phyloP scores from a whole-genome alignment of 2,329 filamentous ascomycete genomes.

The Claviceps capensis region DNA sequence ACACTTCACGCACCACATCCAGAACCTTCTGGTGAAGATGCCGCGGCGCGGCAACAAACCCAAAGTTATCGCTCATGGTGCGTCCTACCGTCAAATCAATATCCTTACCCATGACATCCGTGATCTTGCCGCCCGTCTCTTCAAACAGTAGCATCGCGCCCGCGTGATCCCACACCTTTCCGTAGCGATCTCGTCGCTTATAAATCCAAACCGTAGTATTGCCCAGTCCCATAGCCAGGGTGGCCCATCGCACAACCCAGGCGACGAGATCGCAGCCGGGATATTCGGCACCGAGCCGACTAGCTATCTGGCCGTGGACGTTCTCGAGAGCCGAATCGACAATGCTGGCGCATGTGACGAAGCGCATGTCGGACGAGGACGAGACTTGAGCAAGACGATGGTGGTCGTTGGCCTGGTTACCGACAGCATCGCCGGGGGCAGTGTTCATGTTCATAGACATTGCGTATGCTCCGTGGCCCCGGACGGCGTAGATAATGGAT shows the following conservation, averaged over 20 bases:
- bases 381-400: conserved; percentile 21
- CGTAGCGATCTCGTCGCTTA: conserved; percentile 27
- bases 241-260: conserved; percentile 43
- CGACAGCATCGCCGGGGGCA: too few species aligned
- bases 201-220: conserved; percentile 46
- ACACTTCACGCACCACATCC: conserved; percentile 46
- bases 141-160: conserved; percentile 46
- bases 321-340: conserved; percentile 34
- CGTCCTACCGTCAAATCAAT: conserved; percentile 38
- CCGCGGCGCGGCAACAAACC: conserved; percentile 39
- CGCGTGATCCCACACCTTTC: conserved; percentile 47
- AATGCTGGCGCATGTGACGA: conserved; percentile 33
- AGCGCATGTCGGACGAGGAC: conserved; percentile 17
- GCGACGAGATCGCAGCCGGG: conserved; percentile 39
- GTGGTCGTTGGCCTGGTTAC: conserved; percentile 9
- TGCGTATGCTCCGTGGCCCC: conserved; percentile 33
- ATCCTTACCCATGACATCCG: conserved; percentile 36
- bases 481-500: conserved; percentile 36
- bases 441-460: conserved; percentile 21
- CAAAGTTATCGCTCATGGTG: conserved; percentile 36
- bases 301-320: conserved; percentile 31
- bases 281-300: conserved; percentile 25
- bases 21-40: conserved; percentile 31
- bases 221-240: conserved; percentile 36
- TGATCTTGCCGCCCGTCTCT: conserved; percentile 41